A percentile compares a stretch with the other conserved stretches of the same genome.
Evolutionary conservation across 1,284 basidiomycete species (phyloP).

Genomic region (Quambalaria eucalypti): DNA sequence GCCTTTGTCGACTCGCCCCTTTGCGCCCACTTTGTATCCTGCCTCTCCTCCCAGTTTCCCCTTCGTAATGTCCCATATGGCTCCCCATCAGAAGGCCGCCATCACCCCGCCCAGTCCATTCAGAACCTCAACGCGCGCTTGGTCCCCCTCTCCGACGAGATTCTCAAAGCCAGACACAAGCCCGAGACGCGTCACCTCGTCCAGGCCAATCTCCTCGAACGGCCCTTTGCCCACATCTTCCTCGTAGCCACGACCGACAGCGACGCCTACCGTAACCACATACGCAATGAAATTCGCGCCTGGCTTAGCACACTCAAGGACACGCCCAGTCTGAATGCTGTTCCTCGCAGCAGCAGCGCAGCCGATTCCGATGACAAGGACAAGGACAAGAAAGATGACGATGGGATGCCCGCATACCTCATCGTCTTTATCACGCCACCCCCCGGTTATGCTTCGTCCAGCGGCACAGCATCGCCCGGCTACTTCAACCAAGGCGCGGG

Average conservation of each 20-base stretch:
- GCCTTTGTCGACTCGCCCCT: constrained; percentile 1
- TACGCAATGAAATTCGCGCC: constrained; percentile 38
- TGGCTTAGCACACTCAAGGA: constrained; percentile 38
- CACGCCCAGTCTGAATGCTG: constrained; percentile 6
- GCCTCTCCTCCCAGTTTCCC: constrained; percentile 33
- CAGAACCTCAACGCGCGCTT: constrained; percentile 26
- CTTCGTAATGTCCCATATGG: constrained; percentile 41
- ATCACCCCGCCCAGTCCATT: constrained; percentile 23
- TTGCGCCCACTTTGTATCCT: background rate
- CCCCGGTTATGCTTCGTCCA: constrained; percentile 7
- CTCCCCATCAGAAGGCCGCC: background rate
- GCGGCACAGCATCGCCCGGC: background rate
- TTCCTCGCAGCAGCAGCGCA: background rate
- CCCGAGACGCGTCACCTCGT: constrained; percentile 12
- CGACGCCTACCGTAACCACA: constrained; percentile 39
- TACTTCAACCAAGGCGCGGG: background rate
- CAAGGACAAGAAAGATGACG: background rate
- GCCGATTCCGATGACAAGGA: background rate
- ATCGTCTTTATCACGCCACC: constrained; percentile 40
- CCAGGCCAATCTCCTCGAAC: constrained; percentile 17
- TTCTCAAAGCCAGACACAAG: constrained; percentile 4
- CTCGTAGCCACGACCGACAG: constrained; percentile 42
- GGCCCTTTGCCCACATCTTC: constrained; percentile 39
- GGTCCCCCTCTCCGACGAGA: constrained; percentile 20
- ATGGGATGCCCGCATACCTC: constrained; percentile 28